phyloP scores from a whole-genome alignment of 345 rosid species.

The Moricandia moricandioides region DNA sequence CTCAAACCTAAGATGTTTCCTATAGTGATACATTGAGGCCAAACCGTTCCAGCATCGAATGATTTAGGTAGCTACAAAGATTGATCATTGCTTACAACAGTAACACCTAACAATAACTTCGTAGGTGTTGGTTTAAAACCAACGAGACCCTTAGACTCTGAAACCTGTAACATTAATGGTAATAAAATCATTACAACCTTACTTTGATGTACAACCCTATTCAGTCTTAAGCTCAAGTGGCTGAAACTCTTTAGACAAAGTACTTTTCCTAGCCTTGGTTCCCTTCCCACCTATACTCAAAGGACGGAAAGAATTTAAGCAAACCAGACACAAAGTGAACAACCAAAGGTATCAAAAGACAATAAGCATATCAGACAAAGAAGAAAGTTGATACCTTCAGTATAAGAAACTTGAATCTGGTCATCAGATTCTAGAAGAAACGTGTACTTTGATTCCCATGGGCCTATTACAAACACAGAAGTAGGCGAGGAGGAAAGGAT shows the following conservation, averaged over 20 bases:
- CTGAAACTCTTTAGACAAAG: no score
- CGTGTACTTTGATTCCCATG: constrained; percentile 24
- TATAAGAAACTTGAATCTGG: constrained; percentile 28
- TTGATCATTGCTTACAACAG: constrained; percentile 60
- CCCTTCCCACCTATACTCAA: no score
- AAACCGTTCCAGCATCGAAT: constrained; percentile 81
- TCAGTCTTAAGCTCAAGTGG: no score
- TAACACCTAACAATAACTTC: no score
- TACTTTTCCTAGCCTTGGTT: no score
- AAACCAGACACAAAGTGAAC: no score
- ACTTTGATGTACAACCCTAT: no score
- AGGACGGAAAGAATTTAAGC: no score
- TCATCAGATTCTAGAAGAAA: constrained; percentile 37
- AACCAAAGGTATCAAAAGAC: neutral
- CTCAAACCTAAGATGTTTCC: constrained; percentile 77
- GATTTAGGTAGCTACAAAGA: constrained; percentile 58
- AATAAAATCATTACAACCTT: no score
- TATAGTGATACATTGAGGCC: constrained; percentile 76
- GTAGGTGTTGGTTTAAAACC: no score
- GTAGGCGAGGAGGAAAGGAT: neutral
- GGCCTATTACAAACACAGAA: constrained; percentile 23
- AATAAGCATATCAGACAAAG: neutral
- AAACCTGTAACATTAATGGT: no score
- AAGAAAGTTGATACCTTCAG: constrained; percentile 38
- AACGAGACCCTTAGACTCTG: no score